A percentile compares a stretch with the other conserved stretches of the same genome.
Conservation (phyloP, 495 filamentous ascomycete genomes). For the Podospora bellae-mahoneyi region DNA sequence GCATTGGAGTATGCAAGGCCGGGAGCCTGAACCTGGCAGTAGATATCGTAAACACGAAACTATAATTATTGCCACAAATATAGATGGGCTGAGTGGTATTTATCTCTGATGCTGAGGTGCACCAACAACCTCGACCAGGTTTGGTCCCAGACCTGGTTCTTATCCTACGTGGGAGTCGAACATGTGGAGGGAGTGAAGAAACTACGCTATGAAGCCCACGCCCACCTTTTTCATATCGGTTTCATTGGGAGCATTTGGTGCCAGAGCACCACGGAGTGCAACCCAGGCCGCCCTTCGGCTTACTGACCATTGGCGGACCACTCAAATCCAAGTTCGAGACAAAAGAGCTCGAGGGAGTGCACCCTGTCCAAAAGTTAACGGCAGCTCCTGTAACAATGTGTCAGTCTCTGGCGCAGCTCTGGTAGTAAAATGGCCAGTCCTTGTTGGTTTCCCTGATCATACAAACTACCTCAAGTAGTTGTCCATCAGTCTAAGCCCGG, state of each 20-base stretch:
- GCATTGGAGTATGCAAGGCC: conserved; percentile 59
- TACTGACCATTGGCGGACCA: neutral
- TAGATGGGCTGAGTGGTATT: neutral
- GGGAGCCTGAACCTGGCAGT: conserved; percentile 13
- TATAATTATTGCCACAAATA: neutral
- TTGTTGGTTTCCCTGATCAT: neutral
- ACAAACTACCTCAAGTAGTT: neutral
- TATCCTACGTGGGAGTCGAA: neutral
- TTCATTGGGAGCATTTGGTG: neutral
- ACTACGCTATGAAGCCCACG: neutral
- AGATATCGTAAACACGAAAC: neutral
- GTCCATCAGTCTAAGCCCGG: conserved; percentile 30
- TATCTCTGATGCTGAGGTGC: neutral
- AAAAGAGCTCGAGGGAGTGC: neutral
- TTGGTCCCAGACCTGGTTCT: neutral
- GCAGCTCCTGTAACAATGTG: neutral
- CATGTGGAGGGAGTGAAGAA: neutral
- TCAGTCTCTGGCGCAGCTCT: neutral
- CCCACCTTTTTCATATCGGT: neutral
- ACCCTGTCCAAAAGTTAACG: neutral
- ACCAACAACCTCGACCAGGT: neutral
- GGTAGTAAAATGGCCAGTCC: neutral
- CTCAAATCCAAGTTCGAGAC: neutral
- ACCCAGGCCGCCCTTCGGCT: no score
- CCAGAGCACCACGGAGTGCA: neutral